Evolutionary conservation across 768 basidiomycete species (phyloP).

Genomic region (Trametes cingulata): DNA sequence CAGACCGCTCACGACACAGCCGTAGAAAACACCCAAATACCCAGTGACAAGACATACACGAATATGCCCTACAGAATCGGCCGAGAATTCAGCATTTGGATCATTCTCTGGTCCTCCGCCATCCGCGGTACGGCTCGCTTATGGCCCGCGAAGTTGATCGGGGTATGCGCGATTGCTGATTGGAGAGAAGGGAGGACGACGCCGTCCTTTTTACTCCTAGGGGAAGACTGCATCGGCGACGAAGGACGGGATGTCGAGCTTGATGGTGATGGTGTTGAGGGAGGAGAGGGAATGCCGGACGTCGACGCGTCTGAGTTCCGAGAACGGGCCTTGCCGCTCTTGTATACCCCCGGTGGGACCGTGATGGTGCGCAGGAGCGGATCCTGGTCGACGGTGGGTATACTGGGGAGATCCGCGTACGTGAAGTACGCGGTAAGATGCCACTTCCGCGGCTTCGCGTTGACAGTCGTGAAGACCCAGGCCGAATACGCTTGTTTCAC

Average conservation of each 20-base stretch:
- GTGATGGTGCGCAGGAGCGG: slow-evolving; percentile 35
- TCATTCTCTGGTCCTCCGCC: slow-evolving; percentile 62
- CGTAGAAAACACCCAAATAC: neutral
- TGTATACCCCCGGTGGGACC: slow-evolving; percentile 43
- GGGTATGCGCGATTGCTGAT: slow-evolving; percentile 36
- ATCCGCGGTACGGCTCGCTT: slow-evolving; percentile 37
- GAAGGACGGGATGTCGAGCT: slow-evolving; percentile 23
- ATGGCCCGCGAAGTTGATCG: slow-evolving; percentile 30
- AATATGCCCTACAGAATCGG: slow-evolving; percentile 30
- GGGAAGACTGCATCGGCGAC: slow-evolving; percentile 18
- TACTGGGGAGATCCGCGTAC: slow-evolving; percentile 39
- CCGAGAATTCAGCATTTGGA: slow-evolving; percentile 56
- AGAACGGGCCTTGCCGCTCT: slow-evolving; percentile 43
- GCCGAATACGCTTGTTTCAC: slow-evolving; percentile 76
- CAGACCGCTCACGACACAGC: neutral
- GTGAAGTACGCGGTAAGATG: slow-evolving; percentile 56
- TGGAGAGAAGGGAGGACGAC: slow-evolving; percentile 45
- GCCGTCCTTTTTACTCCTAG: slow-evolving; percentile 24
- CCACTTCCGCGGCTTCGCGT: slow-evolving; percentile 58
- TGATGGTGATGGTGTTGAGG: slow-evolving; percentile 27
- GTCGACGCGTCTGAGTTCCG: slow-evolving; percentile 35
- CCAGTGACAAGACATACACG: neutral
- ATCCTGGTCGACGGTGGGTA: slow-evolving; percentile 42
- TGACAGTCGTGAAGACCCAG: slow-evolving; percentile 50
- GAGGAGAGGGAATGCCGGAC: slow-evolving; percentile 25